Base-by-base conservation (phyloP, 2,329 filamentous ascomycete genomes). In the Piedraia hortae region DNA sequence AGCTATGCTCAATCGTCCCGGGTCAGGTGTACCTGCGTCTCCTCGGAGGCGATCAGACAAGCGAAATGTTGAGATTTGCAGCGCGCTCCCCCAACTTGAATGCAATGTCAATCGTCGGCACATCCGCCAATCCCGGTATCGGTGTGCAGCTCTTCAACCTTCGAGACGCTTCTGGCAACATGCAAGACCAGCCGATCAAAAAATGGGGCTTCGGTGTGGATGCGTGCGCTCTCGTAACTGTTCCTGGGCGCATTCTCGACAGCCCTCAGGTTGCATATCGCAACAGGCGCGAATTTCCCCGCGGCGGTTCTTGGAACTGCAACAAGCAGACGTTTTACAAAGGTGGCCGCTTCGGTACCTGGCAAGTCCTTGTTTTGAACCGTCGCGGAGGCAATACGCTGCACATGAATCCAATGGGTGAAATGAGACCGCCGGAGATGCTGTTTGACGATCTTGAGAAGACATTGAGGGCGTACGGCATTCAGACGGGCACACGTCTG, bases 51-150 rank as follows among this genome's bases (percentile, higher is more conserved):
- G 42, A 51, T 0, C 69, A 82, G 36, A 72, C 69, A 0, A 51
- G 56, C 0, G 35, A 47, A 1, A 80, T 85, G 73, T 62, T 82
- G 20, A 46, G 46, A 1, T 74, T 75, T 37, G 69, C 75, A 1
- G 73, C 69, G 25, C 58, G 69, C 3, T 47, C 47, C 0, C 73
- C 74, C 0, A 53, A 53, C 2, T 47, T 55, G 4, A 88, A 82
- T 31, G 71, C 66, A 0, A 37, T 51, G 1, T 70, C 66, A 0
- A 69, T 85, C 33, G 52, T 34, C 16, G 40, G 39, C 10, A 35
- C 29, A 29, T 14, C 29, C 1, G 19, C 21, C 1, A 16, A 10
- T 5, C 31, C 56, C 2, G 53, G 41, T 0, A 51, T 54, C 5
- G 69, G 61, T 2, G 54, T 62, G 12, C 29, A 47, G 10, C 46